Evolutionary conservation across 148 eudicot genomes (phyloP).

Genomic region (Rheum nobile): DNA sequence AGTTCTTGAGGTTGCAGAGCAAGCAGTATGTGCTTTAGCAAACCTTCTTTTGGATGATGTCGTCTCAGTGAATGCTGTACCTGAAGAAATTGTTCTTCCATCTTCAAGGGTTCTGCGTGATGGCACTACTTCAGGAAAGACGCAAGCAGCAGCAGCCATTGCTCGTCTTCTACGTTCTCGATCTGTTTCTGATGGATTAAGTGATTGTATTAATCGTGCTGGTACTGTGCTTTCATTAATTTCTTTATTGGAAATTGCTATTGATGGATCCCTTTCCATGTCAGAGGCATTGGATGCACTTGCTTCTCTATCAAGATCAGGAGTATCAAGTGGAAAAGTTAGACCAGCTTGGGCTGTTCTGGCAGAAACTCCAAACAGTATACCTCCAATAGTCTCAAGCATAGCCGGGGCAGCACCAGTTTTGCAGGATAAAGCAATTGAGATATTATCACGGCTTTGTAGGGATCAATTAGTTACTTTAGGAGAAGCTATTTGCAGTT

Average conservation of each 20-base stretch:
- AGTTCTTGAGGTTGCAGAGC: conserved; percentile 76
- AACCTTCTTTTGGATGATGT: conserved; percentile 69
- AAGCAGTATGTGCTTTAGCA: conserved; percentile 83
- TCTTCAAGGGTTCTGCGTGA: conserved; percentile 83
- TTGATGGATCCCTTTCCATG: conserved; percentile 41
- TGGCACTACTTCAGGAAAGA: conserved; percentile 62
- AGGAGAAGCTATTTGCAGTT: conserved; percentile 51
- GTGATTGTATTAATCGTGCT: conserved; percentile 63
- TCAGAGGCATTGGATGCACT: conserved; percentile 93
- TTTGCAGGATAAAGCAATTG: conserved; percentile 88
- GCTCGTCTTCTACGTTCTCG: conserved; percentile 66
- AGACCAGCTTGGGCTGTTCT: conserved; percentile 78
- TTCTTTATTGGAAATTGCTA: conserved; percentile 55
- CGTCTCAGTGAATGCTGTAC: conserved; percentile 50
- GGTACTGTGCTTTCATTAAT: conserved; percentile 84
- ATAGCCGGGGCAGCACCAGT: conserved; percentile 48
- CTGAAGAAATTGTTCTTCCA: conserved; percentile 78
- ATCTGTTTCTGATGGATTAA: conserved; percentile 46
- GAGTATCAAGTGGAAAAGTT: conserved; percentile 35
- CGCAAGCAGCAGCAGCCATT: conserved; percentile 90
- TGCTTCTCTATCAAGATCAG: conserved; percentile 56
- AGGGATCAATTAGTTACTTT: conserved; percentile 48
- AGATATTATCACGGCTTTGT: conserved; percentile 70
- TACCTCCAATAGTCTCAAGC: conserved; percentile 69
- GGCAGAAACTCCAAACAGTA: conserved; percentile 57